A percentile compares a stretch with the other conserved stretches of the same genome.
These are phyloP conservation scores for Triticum dicoccoides DNA, from an alignment of 176 grass and related monocot species.

Conservation along the genomic window DNA sequence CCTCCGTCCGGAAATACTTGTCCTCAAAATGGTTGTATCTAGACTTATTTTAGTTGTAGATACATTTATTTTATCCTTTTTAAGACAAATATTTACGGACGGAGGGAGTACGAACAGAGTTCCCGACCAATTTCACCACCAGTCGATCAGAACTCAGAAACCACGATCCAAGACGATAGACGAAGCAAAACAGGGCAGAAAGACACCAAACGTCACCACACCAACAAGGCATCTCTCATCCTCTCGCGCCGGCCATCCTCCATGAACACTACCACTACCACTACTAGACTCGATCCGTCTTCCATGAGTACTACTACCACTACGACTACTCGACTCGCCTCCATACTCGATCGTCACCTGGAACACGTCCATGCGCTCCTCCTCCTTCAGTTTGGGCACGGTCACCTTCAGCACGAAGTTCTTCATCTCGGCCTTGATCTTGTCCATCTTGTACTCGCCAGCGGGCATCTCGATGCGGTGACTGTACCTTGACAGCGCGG, in stretches of 20 bases:
- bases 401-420: slow-evolving; percentile 58
- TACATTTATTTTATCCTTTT: too few relatives aligned
- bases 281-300: too few relatives aligned
- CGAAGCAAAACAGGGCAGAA: background rate
- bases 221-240: background rate
- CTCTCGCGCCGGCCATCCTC: background rate
- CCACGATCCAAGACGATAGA: background rate
- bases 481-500: background rate
- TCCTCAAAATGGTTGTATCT: too few relatives aligned
- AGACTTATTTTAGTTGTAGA: too few relatives aligned
- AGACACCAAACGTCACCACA: background rate
- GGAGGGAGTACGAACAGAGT: too few relatives aligned
- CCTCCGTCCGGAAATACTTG: too few relatives aligned
- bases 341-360: slow-evolving; percentile 44
- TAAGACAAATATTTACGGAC: too few relatives aligned
- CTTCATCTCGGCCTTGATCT: slow-evolving; percentile 77
- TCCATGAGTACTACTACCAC: background rate
- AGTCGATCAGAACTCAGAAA: background rate
- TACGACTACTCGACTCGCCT: background rate
- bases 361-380: slow-evolving; percentile 57
- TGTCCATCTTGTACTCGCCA: slow-evolving; percentile 44
- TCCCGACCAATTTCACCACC: too few relatives aligned
- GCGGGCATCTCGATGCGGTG: slow-evolving; percentile 16
- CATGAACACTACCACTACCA: background rate
- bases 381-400: slow-evolving; percentile 56